Base-by-base conservation (phyloP, 176 grass and related monocot genomes). In the Olyra latifolia region DNA sequence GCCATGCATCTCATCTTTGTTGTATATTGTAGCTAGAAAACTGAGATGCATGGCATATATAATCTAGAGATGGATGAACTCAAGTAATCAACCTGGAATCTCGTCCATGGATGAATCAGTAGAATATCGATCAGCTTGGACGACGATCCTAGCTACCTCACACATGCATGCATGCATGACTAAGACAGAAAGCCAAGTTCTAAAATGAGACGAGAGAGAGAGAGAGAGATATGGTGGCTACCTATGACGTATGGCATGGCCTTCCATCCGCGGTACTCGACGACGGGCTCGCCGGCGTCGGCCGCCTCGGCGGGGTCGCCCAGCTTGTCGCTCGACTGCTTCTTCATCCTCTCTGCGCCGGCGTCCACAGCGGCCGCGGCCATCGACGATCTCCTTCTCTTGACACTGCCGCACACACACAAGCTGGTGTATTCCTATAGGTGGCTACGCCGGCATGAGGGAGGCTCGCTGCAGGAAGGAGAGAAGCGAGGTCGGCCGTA, bases 161-260 rank as follows among this genome's bases (percentile, higher is more conserved):
- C 32, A 3, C 32, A 35, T 35, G 32, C 32, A 35, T 35, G 32
- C 32, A 35, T 35, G 32, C 32, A 35, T 35, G 32, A 8, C 1
- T 19, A 65, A 22, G 4, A 9, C 8, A 62, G 38, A 17, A 8
- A n/a, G 62, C 16, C 19, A 2, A n/a, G 55, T 2, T 13, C 2
- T 47, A 69, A 44, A 39, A 23, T 23, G 25, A 46, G 17, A 47
- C 27, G 35, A 71, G 27, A 14, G 23, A 17, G 11, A 23, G 8
- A n/a, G 40, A 67, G 2, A 38, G 9, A 6, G 38, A 5, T 0
- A 23, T 0, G 16, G 1, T 9, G 16, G 6, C 30, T 1, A 95
- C 93, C 93, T 75, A 96, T 92, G 68, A 96, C 82, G 71, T 88
- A 96, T 0, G 93, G 93, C 93, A 96, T 96, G 70, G 82, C 57